Conservation (phyloP, 495 filamentous ascomycete species). For the Xylona heveae region DNA sequence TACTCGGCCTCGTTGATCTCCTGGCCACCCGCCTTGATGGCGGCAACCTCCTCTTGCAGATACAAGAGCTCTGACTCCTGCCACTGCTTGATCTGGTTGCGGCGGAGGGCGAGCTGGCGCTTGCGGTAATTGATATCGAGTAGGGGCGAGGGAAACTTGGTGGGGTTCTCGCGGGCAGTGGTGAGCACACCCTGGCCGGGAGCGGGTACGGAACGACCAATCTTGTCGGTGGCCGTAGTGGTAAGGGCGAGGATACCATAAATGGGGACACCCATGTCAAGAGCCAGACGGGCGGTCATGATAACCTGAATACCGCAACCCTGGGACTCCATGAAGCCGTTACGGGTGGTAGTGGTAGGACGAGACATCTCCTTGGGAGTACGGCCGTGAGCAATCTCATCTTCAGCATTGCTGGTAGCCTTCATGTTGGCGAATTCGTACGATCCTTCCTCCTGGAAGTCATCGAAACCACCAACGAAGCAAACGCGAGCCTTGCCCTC, state of each 20-base stretch:
- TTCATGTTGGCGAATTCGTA: slow-evolving; percentile 99
- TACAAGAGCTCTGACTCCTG: slow-evolving; percentile 88
- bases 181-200: slow-evolving; percentile 94
- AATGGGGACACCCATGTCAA: slow-evolving; percentile 98
- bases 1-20: slow-evolving; percentile 65
- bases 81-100: slow-evolving; percentile 83
- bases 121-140: slow-evolving; percentile 94
- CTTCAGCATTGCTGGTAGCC: slow-evolving; percentile 89
- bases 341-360: slow-evolving; percentile 86
- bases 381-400: slow-evolving; percentile 86
- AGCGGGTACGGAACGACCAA: slow-evolving; percentile 88
- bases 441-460: slow-evolving; percentile 97
- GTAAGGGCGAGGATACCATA: slow-evolving; percentile 88
- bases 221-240: slow-evolving; percentile 97
- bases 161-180: slow-evolving; percentile 76
- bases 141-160: slow-evolving; percentile 84
- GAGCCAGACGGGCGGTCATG: slow-evolving; percentile 85
- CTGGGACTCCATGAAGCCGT: slow-evolving; percentile 99
- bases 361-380: slow-evolving; percentile 96
- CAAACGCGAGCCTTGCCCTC: slow-evolving; percentile 94
- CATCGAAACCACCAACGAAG: slow-evolving; percentile 96
- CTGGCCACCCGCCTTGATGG: slow-evolving; percentile 49
- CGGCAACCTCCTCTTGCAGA: slow-evolving; percentile 72
- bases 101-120: slow-evolving; percentile 79
- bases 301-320: slow-evolving; percentile 96